phyloP scores from a whole-genome alignment of 2,329 filamentous ascomycete genomes.

The Berkeleyomyces rouxiae region DNA sequence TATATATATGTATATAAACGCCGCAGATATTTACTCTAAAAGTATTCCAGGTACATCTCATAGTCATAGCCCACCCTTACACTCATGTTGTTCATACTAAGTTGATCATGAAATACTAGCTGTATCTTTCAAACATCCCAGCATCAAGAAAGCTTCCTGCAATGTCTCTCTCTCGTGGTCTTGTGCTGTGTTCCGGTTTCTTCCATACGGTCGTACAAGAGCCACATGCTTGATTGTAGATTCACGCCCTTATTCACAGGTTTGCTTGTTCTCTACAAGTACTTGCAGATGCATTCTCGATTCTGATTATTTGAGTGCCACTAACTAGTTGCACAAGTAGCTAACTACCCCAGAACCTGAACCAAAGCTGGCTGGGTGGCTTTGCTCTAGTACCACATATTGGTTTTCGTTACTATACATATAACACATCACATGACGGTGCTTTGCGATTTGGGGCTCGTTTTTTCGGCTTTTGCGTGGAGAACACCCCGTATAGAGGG shows the following conservation, averaged over 20 bases:
- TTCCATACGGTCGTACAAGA: not conserved
- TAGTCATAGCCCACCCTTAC: too few relatives aligned
- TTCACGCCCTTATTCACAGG: not conserved
- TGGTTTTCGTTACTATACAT: not conserved
- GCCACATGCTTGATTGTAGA: not conserved
- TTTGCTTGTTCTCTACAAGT: not conserved
- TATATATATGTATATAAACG: too few relatives aligned
- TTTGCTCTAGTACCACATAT: not conserved
- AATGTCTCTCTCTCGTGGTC: not conserved
- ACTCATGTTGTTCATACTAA: too few relatives aligned
- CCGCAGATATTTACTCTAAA: too few relatives aligned
- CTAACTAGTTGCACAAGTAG: not conserved
- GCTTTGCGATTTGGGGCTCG: not conserved
- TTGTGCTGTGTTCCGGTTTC: slow-evolving; percentile 7
- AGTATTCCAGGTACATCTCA: too few relatives aligned
- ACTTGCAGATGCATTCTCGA: not conserved
- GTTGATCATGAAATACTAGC: too few relatives aligned
- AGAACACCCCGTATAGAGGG: not conserved
- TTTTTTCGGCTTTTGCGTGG: not conserved
- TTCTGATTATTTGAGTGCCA: not conserved
- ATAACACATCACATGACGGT: not conserved
- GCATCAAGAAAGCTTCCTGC: not conserved
- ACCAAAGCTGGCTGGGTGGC: not conserved
- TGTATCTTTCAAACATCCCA: not conserved
- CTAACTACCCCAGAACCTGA: not conserved